Base-by-base conservation (phyloP, 2,329 filamentous ascomycete genomes). In the Plenodomus biglobosus region DNA sequence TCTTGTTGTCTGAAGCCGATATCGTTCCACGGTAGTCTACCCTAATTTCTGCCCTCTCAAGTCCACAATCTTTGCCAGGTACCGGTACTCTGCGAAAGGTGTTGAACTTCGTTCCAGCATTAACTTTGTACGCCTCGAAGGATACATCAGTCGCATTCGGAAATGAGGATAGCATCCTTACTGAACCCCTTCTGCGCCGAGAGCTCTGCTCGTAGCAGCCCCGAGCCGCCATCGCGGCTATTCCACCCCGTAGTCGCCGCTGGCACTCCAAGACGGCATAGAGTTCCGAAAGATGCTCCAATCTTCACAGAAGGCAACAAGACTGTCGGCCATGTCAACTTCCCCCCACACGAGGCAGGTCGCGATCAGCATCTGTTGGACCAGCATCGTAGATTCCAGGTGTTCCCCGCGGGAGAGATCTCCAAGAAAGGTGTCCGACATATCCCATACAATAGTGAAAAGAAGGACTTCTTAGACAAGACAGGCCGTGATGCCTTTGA, bases 401-500 rank as follows among this genome's bases (percentile, higher is more conserved):
- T 96, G 44, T 80, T 78, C 45, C 87, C 89, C 1, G 76, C 85
- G 52, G 90, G 77, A 1, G 65, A 76, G n/a, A 84, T 85, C 45
- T 16, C 38, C 2, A 71, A 62, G n/a, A 74, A 79, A 50, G 74
- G 71, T 18, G 64, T 66, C 8, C 68, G 75, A 42, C 90, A 92
- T 63, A 95, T 96, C 50, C 92, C 92, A 0, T 97, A 97, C 73
- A 92, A 90, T 65, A 96, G 92, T 68, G 88, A 90, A 58, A 97
- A 96, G 78, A 95, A 95, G 71, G 82, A 86, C 51, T 95, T 96
- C 63, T 82, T 85, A 53, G 83, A 86, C 56, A 95, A 90, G 76
- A 97, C 92, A 3, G 90, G 90, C 1, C 80, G 91, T 44, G 89
- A 95, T 59, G 87, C 86, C 52, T 95, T 96, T 59, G 88, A 96